Evolutionary conservation across 345 rosid species (phyloP).

Genomic region (Salix koriyanagi): DNA sequence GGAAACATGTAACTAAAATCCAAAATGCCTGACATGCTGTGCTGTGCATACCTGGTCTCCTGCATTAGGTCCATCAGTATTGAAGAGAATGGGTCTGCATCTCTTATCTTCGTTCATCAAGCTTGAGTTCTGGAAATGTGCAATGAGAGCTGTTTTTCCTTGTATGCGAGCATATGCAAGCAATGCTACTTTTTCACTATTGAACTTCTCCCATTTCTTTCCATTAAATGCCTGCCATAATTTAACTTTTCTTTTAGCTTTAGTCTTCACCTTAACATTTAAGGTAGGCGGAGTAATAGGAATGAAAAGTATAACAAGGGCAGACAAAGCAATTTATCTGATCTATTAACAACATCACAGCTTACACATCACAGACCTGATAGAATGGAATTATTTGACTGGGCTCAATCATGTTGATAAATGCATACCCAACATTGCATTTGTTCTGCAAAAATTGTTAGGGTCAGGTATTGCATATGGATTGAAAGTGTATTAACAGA

Average conservation of each 20-base stretch:
- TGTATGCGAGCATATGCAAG: slow-evolving; percentile 74
- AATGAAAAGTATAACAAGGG: not conserved
- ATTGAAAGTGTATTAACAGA: not conserved
- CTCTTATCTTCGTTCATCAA: slow-evolving; percentile 78
- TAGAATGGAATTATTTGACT: slow-evolving; percentile 49
- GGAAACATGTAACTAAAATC: not conserved
- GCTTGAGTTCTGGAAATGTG: slow-evolving; percentile 84
- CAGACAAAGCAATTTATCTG: not conserved
- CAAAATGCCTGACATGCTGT: not conserved
- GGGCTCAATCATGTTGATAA: slow-evolving; percentile 62
- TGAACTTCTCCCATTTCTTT: slow-evolving; percentile 84
- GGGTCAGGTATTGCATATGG: not conserved
- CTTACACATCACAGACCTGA: slow-evolving; percentile 38
- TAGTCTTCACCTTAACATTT: not conserved
- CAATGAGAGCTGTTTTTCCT: slow-evolving; percentile 63
- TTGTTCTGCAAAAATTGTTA: slow-evolving; percentile 44
- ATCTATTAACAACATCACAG: not conserved
- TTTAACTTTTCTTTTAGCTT: slow-evolving; percentile 6
- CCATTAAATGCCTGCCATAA: slow-evolving; percentile 56
- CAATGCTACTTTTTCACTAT: slow-evolving; percentile 71
- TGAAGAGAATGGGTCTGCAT: slow-evolving; percentile 69
- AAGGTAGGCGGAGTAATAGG: not conserved
- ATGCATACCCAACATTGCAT: slow-evolving; percentile 72
- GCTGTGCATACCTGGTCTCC: slow-evolving; percentile 57
- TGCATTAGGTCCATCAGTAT: slow-evolving; percentile 65